These are phyloP conservation scores for Candida pseudoglaebosa DNA, from an alignment of 805 yeast genomes.

Conservation along the genomic window DNA sequence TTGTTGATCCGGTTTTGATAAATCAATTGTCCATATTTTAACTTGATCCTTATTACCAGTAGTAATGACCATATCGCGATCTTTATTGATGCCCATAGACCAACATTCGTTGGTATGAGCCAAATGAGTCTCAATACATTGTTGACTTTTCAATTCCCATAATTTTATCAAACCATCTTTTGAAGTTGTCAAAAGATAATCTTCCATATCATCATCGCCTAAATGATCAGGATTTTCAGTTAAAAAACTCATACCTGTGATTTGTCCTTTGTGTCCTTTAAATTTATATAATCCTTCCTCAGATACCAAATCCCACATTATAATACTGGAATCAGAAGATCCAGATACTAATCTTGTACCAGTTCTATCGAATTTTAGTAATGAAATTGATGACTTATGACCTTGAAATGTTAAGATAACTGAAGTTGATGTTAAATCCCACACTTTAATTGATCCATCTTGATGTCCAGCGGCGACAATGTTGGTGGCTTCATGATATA, in stretches of 20 bases:
- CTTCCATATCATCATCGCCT: constrained; percentile 52
- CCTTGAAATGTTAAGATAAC: constrained; percentile 84
- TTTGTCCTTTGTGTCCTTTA: constrained; percentile 84
- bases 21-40: constrained; percentile 76
- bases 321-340: constrained; percentile 75
- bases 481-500: constrained; percentile 57
- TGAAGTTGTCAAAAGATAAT: constrained; percentile 70
- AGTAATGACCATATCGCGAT: constrained; percentile 52
- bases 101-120: constrained; percentile 95
- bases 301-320: constrained; percentile 92
- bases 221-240: constrained; percentile 22
- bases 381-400: constrained; percentile 78
- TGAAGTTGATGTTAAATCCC: constrained; percentile 82
- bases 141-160: constrained; percentile 89
- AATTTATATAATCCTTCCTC: constrained; percentile 86
- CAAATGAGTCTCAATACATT: constrained; percentile 90
- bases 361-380: constrained; percentile 64
- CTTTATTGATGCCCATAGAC: constrained; percentile 56
- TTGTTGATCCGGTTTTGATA: constrained; percentile 47
- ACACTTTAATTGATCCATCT: constrained; percentile 85
- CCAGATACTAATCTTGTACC: constrained; percentile 90
- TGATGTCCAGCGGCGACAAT: constrained; percentile 84
- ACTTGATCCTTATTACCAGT: constrained; percentile 78
- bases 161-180: constrained; percentile 89
- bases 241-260: constrained; percentile 67